Evolutionary conservation across 768 basidiomycete species (phyloP), one percentile per base, ranked within the genome.

Genomic region (Lentinula raphanica): DNA sequence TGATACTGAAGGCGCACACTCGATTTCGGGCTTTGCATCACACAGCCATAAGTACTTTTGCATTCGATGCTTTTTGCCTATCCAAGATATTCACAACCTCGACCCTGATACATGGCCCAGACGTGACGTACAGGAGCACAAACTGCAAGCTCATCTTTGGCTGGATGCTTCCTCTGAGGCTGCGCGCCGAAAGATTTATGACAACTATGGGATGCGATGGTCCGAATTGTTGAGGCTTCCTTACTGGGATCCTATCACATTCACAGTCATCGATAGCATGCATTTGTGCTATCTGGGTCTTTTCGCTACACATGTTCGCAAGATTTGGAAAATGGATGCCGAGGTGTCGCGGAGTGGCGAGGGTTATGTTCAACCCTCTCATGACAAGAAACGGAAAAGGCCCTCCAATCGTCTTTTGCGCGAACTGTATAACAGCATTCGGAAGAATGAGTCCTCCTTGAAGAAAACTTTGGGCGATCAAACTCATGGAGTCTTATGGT

Each of bases 241-340:
- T 0, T 76, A 76, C 61, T 76, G 71, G 68, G 62, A 74, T 39
- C 68, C 67, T 6, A 65, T 65, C 6, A 48, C 25, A 1, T 71
- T 67, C 40, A 46, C 66, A 0, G 65, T 72, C 0, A 62, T 76
- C 19, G 74, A 78, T 39, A 58, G 67, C 1, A 77, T 78, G 74
- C 76, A 77, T 38, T 67, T 68, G 19, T 59, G 76, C 1, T 67
- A 69, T 51, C 64, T 76, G 13, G 65, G 67, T 9, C 32, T 68
- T 1, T 54, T 73, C 25, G 51, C 66, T 17, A 58, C 66, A 25
- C 72, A 74, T 46, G 67, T 63, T 49, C 39, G 59, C 3, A 56
- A 64, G 3, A 54, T 72, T 13, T 67, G 55, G 55, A 56, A 59
- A 25, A 65, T 68, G 38, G 45, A 62, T 40, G 45, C 57, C 7